phyloP scores from a whole-genome alignment of 176 grass and related monocot genomes.

The Miscanthus lutarioriparius region DNA sequence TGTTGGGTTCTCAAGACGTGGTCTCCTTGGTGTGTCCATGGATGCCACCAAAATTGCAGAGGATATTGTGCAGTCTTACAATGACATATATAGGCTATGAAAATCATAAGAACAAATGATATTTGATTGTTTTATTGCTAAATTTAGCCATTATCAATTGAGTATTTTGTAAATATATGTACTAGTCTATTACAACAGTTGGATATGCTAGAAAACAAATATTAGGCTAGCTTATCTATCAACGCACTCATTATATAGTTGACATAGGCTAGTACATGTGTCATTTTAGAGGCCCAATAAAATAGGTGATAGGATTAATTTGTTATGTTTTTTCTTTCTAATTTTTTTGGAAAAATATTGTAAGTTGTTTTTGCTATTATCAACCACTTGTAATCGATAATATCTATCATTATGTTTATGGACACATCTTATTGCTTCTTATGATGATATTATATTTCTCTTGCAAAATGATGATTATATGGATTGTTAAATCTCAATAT shows the following conservation, averaged over 20 bases:
- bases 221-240: constrained; percentile 23
- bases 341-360: background rate
- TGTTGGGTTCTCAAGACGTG: constrained; percentile 68
- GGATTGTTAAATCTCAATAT: background rate
- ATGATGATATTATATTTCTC: background rate
- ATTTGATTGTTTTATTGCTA: background rate
- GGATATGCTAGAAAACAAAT: constrained; percentile 18
- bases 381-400: background rate
- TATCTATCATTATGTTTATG: background rate
- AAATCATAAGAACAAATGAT: constrained; percentile 24
- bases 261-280: constrained; percentile 39
- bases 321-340: background rate
- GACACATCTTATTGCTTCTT: background rate
- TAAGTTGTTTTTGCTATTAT: background rate
- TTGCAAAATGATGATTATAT: background rate
- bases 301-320: background rate
- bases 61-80: constrained; percentile 52
- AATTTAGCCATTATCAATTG: background rate
- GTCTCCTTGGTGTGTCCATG: constrained; percentile 65
- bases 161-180: constrained; percentile 37
- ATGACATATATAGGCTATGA: background rate
- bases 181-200: constrained; percentile 28
- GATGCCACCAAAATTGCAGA: constrained; percentile 66
- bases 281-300: background rate
- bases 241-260: background rate